Evolutionary conservation across 176 grass and related monocot species (phyloP), one percentile per base, ranked within the genome.

Genomic region (Urochloa ruziziensis): DNA sequence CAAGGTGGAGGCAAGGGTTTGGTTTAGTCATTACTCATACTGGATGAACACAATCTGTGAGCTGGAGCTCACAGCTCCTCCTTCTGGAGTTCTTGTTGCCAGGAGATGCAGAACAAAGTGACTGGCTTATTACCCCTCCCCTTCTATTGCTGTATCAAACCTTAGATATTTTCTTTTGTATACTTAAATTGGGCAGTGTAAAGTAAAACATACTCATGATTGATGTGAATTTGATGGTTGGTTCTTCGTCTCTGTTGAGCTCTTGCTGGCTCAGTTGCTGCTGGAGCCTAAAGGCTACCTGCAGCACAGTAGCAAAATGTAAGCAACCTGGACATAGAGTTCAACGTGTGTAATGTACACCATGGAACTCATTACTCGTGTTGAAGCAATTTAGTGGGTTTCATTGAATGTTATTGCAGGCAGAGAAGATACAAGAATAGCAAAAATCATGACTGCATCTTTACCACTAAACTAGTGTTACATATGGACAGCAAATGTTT

Each of bases 11-110:
- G 93, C 90, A 35, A 92, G 67, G 33, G 65, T 99, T 36, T 89
- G 89, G 74, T 77, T 86, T 44, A 83, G 86, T 18, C 96, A 94
- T 67, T 92, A 74, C 82, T 81, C 80, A 2, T 99, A 96, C 62
- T 87, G 87, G 93, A 75, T 96, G 75, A 79, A 86, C 70, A 79
- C 79, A 0, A 54, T 83, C 17, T 99, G 96, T 74, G 72, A 92
- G n/a, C 53, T 99, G 28, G 83, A 92, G 64, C 89, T 99, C 85
- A 91, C 85, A 56, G 87, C 96, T 5, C 96, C 96, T 81, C 96
- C 96, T 28, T 65, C 30, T 85, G 96, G 96, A 64, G 85, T 94
- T 85, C 73, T 99, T 56, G 52, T 91, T 49, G 89, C 88, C 39
- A 88, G 87, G 72, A 88, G 69, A 84, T 99, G 96, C 91, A 94